Conservation (phyloP, 1,284 basidiomycete genomes). For the Amylostereum chailletii region DNA sequence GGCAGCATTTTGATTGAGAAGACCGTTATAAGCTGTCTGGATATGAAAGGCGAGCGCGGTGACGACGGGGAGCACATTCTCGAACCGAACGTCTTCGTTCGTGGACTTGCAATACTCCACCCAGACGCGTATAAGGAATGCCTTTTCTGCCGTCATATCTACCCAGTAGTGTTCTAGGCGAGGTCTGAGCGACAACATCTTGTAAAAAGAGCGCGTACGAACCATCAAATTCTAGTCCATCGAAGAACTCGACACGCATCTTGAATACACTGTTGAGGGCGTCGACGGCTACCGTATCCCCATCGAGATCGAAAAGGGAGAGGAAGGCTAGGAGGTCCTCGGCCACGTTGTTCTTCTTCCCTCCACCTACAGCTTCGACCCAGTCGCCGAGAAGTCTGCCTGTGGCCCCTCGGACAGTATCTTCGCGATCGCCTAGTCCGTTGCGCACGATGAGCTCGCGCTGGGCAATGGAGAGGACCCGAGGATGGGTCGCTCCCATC, state of each 20-base stretch:
- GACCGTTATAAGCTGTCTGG: conserved; percentile 70
- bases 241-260: conserved; percentile 48
- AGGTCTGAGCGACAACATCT: background rate
- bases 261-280: conserved; percentile 61
- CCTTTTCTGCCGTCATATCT: conserved; percentile 70
- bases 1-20: conserved; percentile 40
- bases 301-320: conserved; percentile 51
- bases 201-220: conserved; percentile 16
- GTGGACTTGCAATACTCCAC: conserved; percentile 68
- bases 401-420: conserved; percentile 72
- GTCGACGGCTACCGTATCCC: conserved; percentile 56
- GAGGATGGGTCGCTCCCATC: conserved; percentile 56
- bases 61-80: conserved; percentile 78
- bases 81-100: conserved; percentile 64
- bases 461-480: conserved; percentile 66
- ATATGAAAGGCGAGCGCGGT: conserved; percentile 85
- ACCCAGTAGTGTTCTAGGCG: conserved; percentile 68
- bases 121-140: conserved; percentile 80
- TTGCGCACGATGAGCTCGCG: conserved; percentile 73
- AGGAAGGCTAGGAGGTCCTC: conserved; percentile 47
- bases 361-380: conserved; percentile 20
- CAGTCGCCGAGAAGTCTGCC: conserved; percentile 72
- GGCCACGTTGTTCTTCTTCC: conserved; percentile 13
- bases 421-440: conserved; percentile 85
- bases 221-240: conserved; percentile 70